phyloP scores from a whole-genome alignment of 1,139 yeast species.

The Candida sanyaensis region DNA sequence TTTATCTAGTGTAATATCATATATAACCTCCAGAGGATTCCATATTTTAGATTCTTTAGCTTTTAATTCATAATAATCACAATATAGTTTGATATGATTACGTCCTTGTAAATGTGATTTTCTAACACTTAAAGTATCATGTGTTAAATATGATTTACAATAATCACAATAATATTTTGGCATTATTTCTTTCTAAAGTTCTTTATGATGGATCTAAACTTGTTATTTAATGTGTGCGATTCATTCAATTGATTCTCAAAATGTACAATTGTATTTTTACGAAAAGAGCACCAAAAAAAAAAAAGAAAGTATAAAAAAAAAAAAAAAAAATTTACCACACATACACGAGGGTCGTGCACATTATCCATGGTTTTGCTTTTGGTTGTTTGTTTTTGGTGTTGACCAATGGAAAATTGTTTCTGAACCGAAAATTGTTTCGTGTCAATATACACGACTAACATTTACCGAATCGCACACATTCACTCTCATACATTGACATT shows the following conservation, averaged over 20 bases:
- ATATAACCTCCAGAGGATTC: conserved; percentile 39
- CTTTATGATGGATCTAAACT: not conserved
- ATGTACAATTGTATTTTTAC: no score
- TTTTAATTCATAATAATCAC: conserved; percentile 70
- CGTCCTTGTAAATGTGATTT: conserved; percentile 81
- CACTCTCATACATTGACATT: not conserved
- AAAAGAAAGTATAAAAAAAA: no score
- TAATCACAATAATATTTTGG: conserved; percentile 81
- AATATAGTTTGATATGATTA: conserved; percentile 73
- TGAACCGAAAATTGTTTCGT: not conserved
- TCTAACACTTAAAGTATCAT: conserved; percentile 85
- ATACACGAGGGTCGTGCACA: conserved; percentile 1
- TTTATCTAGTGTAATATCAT: conserved; percentile 39
- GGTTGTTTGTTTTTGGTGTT: not conserved
- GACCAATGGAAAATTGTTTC: conserved; percentile 12
- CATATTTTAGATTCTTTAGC: conserved; percentile 53
- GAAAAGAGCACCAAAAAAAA: not conserved
- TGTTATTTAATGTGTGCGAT: no score
- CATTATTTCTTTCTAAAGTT: conserved; percentile 25
- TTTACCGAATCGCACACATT: conserved; percentile 4
- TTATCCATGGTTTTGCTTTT: not conserved
- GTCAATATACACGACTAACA: not conserved
- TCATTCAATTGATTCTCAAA: no score
- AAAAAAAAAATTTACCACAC: not conserved
- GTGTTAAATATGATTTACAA: conserved; percentile 83